phyloP scores from a whole-genome alignment of 2,329 filamentous ascomycete species.

The Arthrocladium fulminans region DNA sequence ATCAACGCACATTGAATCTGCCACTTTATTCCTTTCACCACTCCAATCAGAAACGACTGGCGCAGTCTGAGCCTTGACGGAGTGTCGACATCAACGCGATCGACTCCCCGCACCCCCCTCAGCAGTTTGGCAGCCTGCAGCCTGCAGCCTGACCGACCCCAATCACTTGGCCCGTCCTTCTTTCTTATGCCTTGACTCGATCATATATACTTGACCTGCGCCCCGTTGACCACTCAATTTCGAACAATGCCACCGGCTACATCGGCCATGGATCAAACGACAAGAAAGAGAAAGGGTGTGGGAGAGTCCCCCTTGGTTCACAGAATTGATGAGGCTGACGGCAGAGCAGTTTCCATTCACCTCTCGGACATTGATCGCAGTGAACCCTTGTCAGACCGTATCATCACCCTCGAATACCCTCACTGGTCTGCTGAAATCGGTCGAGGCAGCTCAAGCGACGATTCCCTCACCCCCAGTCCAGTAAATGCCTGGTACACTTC shows the following conservation, averaged over 20 bases:
- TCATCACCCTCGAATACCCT: constrained; percentile 7
- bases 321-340: background rate
- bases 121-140: constrained; percentile 1
- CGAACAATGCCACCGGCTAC: background rate
- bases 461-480: constrained; percentile 27
- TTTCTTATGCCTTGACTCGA: background rate
- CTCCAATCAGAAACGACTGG: too few relatives aligned
- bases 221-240: background rate
- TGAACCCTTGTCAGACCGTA: constrained; percentile 3
- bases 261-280: background rate
- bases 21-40: background rate
- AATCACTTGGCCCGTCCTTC: background rate
- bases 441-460: constrained; percentile 33
- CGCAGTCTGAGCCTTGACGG: background rate
- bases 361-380: constrained; percentile 2
- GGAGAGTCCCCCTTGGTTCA: background rate
- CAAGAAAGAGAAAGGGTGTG: constrained; percentile 2
- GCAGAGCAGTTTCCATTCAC: background rate
- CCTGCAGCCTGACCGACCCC: background rate
- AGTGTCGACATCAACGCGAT: background rate
- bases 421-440: constrained; percentile 30
- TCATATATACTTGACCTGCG: background rate
- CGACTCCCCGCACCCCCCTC: constrained; percentile 11
- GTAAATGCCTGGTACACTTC: constrained; percentile 40
- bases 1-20: background rate